A percentile compares a stretch with the other conserved stretches of the same genome.
These are phyloP conservation scores for Botrytis medusae DNA, from an alignment of 2,329 filamentous ascomycete genomes.

Conservation along the genomic window DNA sequence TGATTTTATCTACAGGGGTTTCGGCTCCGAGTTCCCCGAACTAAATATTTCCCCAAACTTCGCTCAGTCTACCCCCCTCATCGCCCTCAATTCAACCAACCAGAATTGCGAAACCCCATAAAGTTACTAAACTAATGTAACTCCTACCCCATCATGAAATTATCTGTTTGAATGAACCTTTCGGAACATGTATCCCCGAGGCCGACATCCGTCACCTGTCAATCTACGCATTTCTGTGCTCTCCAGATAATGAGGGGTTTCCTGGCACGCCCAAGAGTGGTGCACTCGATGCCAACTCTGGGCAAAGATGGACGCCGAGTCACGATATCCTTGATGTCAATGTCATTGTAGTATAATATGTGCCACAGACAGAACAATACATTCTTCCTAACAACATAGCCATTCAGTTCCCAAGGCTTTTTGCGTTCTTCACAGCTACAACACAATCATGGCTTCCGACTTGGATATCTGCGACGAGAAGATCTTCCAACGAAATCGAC, in stretches of 20 bases:
- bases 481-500: conserved; percentile 53
- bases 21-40: conserved; percentile 13
- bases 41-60: not conserved
- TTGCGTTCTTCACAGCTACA: not conserved
- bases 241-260: not conserved
- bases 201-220: not conserved
- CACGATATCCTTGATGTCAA: not conserved
- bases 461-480: conserved; percentile 51
- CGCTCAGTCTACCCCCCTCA: not conserved
- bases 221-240: too few relatives aligned
- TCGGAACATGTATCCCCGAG: conserved; percentile 18
- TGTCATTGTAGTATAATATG: not conserved
- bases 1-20: not conserved
- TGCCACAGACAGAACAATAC: not conserved
- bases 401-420: not conserved
- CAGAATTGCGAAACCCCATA: not conserved
- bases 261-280: not conserved
- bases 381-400: not conserved
- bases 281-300: not conserved
- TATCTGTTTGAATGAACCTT: not conserved
- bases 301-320: not conserved
- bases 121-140: not conserved
- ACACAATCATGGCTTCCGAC: conserved; percentile 10
- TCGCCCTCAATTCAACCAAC: not conserved
- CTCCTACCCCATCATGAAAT: not conserved